These are phyloP conservation scores for Whalleya microplaca DNA, from an alignment of 2,329 filamentous ascomycete species.

Conservation along the genomic window DNA sequence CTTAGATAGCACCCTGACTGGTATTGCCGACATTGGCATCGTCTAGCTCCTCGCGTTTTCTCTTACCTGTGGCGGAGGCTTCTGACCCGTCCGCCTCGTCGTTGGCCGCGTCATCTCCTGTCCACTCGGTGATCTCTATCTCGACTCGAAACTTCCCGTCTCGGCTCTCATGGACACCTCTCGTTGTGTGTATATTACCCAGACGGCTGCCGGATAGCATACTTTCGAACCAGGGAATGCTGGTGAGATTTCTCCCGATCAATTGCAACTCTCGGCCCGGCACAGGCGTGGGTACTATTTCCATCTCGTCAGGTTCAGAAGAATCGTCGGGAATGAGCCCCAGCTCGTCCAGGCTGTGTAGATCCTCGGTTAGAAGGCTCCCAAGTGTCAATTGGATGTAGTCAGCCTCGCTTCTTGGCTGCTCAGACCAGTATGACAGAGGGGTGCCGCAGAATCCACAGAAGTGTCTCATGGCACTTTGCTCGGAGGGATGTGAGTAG, in stretches of 20 bases:
- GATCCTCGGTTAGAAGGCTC: slow-evolving; percentile 71
- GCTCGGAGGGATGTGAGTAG: slow-evolving; percentile 64
- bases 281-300: slow-evolving; percentile 32
- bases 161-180: slow-evolving; percentile 55
- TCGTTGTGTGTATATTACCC: slow-evolving; percentile 67
- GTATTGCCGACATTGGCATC: slow-evolving; percentile 14
- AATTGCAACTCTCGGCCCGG: slow-evolving; percentile 38
- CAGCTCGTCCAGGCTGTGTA: slow-evolving; percentile 73
- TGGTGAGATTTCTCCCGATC: slow-evolving; percentile 64
- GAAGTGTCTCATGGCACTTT: slow-evolving; percentile 72
- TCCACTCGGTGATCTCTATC: slow-evolving; percentile 84
- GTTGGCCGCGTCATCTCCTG: slow-evolving; percentile 51
- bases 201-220: slow-evolving; percentile 77
- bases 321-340: slow-evolving; percentile 65
- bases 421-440: slow-evolving; percentile 81
- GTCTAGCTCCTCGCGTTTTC: slow-evolving; percentile 54
- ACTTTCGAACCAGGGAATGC: slow-evolving; percentile 84
- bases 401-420: slow-evolving; percentile 70
- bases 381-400: slow-evolving; percentile 84
- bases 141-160: slow-evolving; percentile 71
- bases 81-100: slow-evolving; percentile 42
- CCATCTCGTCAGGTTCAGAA: slow-evolving; percentile 32
- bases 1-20: slow-evolving; percentile 5
- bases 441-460: slow-evolving; percentile 92
- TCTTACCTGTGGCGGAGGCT: slow-evolving; percentile 49